A percentile compares a stretch with the other conserved stretches of the same genome.
phyloP scores from a whole-genome alignment of 164 flowering plant genomes.

The Pachysandra terminalis region DNA sequence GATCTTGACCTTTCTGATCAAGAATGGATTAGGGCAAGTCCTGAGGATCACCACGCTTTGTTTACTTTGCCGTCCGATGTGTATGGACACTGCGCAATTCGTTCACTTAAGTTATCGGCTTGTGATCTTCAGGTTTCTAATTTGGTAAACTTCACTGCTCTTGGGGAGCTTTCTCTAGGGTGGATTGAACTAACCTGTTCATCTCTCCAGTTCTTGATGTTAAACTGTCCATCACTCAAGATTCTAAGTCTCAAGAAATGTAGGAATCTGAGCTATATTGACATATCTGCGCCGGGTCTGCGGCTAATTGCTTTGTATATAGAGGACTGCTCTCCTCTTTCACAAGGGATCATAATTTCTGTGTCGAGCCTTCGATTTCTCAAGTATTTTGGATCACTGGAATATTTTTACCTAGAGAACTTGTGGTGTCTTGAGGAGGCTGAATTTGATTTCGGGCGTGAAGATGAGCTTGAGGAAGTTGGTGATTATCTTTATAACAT shows the following conservation, averaged over 20 bases:
- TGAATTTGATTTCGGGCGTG: conserved; percentile 24
- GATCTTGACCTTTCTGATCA: conserved; percentile 25
- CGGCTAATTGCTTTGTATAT: conserved; percentile 13
- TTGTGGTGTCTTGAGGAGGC: conserved; percentile 10
- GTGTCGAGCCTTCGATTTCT: conserved; percentile 19
- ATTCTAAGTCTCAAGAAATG: conserved; percentile 23
- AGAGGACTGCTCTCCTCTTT: conserved; percentile 16
- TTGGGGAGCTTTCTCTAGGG: conserved; percentile 23
- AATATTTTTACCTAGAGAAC: not conserved
- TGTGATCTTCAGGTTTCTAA: not conserved
- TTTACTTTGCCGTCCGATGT: conserved; percentile 7
- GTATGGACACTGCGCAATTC: conserved; percentile 8
- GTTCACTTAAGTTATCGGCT: conserved; percentile 16
- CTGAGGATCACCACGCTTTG: not conserved
- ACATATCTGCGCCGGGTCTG: conserved; percentile 1
- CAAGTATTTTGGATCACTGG: conserved; percentile 19
- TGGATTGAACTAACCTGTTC: conserved; percentile 7
- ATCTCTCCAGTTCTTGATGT: conserved; percentile 8
- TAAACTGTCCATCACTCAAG: conserved; percentile 18
- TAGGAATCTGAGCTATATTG: not conserved
- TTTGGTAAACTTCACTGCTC: not conserved
- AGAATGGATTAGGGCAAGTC: conserved; percentile 1
- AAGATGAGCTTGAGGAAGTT: conserved; percentile 3
- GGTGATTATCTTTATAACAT: conserved; percentile 11
- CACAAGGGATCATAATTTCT: not conserved